Evolutionary conservation across 768 basidiomycete genomes (phyloP).

Genomic region (Boletus sp.): DNA sequence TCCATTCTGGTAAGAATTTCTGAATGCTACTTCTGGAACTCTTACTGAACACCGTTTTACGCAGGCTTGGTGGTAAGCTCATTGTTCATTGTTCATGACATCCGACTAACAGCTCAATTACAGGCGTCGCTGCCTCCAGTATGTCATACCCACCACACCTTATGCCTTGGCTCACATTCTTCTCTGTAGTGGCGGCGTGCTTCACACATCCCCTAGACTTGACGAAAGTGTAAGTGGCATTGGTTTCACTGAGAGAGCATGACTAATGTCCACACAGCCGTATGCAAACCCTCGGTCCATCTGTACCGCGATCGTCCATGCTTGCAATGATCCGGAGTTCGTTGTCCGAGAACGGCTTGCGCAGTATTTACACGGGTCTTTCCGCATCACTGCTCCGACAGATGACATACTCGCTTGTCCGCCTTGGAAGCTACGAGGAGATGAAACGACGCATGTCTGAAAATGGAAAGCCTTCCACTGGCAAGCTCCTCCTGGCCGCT

Average conservation of each 20-base stretch:
- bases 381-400: conserved; percentile 83
- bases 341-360: conserved; percentile 63
- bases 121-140: conserved; percentile 67
- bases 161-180: conserved; percentile 1
- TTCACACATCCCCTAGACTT: conserved; percentile 84
- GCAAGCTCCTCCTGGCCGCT: conserved; percentile 61
- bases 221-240: conserved; percentile 69
- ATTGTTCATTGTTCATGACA: not conserved
- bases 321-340: conserved; percentile 62
- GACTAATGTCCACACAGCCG: conserved; percentile 44
- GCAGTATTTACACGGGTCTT: conserved; percentile 77
- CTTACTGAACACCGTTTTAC: conserved; percentile 3
- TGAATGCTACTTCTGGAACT: not conserved
- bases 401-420: conserved; percentile 89
- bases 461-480: conserved; percentile 50
- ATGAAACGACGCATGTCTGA: conserved; percentile 58
- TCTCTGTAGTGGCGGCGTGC: conserved; percentile 65
- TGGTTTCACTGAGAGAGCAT: not conserved
- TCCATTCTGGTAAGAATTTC: conserved; percentile 33
- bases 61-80: conserved; percentile 60
- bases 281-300: conserved; percentile 70
- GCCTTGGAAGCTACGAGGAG: conserved; percentile 80
- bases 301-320: conserved; percentile 60
- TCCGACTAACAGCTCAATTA: conserved; percentile 9
- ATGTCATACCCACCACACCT: conserved; percentile 23